Percentiles rank a stretch among this genome's conserved stretches.
These are phyloP conservation scores for Parietichytrium sp. DNA, from an alignment of 108 stramenopile genomes.

Conservation along the genomic window DNA sequence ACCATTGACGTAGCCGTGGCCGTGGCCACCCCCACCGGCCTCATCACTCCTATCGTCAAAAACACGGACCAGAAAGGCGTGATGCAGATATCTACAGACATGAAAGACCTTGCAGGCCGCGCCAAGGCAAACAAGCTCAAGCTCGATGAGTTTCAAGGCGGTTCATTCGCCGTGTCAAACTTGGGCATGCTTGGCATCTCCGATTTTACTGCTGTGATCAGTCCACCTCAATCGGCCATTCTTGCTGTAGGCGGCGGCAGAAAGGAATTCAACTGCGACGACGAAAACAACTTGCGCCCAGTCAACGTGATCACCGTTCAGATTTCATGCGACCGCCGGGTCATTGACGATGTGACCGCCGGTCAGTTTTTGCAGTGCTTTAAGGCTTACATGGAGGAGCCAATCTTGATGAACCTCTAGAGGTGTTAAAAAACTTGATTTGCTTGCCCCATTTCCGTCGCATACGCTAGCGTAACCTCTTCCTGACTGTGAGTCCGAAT, in stretches of 20 bases:
- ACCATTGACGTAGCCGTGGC: slow-evolving; percentile 93
- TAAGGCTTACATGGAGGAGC: slow-evolving; percentile 81
- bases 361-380: slow-evolving; percentile 86
- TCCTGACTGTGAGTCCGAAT: too few species aligned
- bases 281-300: slow-evolving; percentile 37
- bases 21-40: slow-evolving; percentile 90
- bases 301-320: slow-evolving; percentile 85
- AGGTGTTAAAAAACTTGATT: not conserved
- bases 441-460: too few species aligned
- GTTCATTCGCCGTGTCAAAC: slow-evolving; percentile 93
- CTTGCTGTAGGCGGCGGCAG: slow-evolving; percentile 91
- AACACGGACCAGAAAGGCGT: slow-evolving; percentile 76
- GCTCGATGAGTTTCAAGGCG: slow-evolving; percentile 94
- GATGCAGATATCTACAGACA: slow-evolving; percentile 74
- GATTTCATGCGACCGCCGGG: slow-evolving; percentile 91
- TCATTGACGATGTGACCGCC: slow-evolving; percentile 92
- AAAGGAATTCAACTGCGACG: slow-evolving; percentile 71
- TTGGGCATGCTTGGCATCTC: slow-evolving; percentile 98
- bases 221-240: slow-evolving; percentile 96
- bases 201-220: slow-evolving; percentile 96
- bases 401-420: slow-evolving; percentile 86
- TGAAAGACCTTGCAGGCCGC: slow-evolving; percentile 78
- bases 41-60: slow-evolving; percentile 91
- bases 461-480: too few species aligned
- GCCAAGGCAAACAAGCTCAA: slow-evolving; percentile 77